Evolutionary conservation across 345 rosid genomes (phyloP), one percentile per base, ranked within the genome.

Genomic region (Cochlearia excelsa): DNA sequence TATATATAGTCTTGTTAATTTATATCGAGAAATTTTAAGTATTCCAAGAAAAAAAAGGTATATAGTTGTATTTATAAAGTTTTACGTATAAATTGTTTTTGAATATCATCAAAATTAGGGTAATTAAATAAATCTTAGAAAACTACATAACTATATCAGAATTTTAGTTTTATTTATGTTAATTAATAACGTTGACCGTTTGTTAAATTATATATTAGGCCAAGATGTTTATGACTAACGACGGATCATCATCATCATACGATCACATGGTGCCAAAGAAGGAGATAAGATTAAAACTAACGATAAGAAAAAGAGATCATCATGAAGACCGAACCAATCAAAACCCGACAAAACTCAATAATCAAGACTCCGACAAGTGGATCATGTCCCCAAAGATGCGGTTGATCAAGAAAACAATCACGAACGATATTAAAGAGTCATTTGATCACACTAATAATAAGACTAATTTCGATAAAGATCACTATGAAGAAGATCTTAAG

Each of bases 341-440:
- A 59, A 80, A 33, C 75, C 85, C 49, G 72, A 66, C 72, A 72
- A 72, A 66, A 37, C 58, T 38, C 34, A 33, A 16, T 16, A 16
- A 34, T 49, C 42, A 61, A 59, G 54, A 47, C 26, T 79, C 87
- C 5, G 76, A 63, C 31, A 87, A 84, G 77, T 87, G 94, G 97
- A 72, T 81, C 82, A 79, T 81, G 80, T 74, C 97, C 68, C 84
- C 97, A 58, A 90, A 87, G 83, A 77, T 82, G 89, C 84, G 95
- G 83, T 61, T 86, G 73, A 74, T 79, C 81, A 86, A 72, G 84
- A 88, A 84, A 82, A 83, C 85, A 81, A 79, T 79, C 70, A 74
- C 78, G 37, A 71, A 66, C 67, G 53, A 57, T 31, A 62, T 56
- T 27, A 57, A 59, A 11, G 46, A 52, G 34, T 1, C 7, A 2